Conservation (phyloP, 495 filamentous ascomycete species). For the Penicillium argentinense region DNA sequence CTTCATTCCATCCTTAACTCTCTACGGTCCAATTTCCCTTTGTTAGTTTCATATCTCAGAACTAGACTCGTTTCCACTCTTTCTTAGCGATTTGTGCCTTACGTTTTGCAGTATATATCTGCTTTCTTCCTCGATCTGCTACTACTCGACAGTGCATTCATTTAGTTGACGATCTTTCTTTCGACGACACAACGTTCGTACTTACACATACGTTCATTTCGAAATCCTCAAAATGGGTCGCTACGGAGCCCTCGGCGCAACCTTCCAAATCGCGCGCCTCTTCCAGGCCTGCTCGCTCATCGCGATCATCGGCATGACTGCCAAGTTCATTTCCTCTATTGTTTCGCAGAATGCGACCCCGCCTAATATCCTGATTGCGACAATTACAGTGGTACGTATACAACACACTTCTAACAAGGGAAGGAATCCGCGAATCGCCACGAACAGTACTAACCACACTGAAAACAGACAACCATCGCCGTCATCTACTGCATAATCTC, state of each 20-base stretch:
- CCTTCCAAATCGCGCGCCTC: conserved; percentile 70
- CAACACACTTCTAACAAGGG: too few relatives aligned
- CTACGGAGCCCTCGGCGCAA: conserved; percentile 74
- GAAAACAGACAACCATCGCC: conserved; percentile 66
- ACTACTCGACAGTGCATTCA: neutral
- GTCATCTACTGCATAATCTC: conserved; percentile 75
- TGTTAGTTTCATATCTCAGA: too few relatives aligned
- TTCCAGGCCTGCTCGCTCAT: conserved; percentile 73
- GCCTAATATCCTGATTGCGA: conserved; percentile 72
- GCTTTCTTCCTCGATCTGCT: neutral
- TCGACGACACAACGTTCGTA: too few relatives aligned
- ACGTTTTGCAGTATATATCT: neutral
- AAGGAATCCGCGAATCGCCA: neutral
- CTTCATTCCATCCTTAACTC: neutral
- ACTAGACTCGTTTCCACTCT: too few relatives aligned
- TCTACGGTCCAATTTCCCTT: neutral
- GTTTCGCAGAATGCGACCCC: conserved; percentile 60
- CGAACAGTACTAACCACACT: neutral
- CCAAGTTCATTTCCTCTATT: conserved; percentile 81
- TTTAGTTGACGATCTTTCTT: neutral
- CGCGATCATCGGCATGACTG: conserved; percentile 74
- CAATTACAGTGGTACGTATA: conserved; percentile 70
- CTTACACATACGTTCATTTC: neutral
- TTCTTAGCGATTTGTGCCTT: too few relatives aligned
- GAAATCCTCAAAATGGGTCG: conserved; percentile 24